Evolutionary conservation across 208 protist species (phyloP).

Genomic region (Strigomonas culicis): DNA sequence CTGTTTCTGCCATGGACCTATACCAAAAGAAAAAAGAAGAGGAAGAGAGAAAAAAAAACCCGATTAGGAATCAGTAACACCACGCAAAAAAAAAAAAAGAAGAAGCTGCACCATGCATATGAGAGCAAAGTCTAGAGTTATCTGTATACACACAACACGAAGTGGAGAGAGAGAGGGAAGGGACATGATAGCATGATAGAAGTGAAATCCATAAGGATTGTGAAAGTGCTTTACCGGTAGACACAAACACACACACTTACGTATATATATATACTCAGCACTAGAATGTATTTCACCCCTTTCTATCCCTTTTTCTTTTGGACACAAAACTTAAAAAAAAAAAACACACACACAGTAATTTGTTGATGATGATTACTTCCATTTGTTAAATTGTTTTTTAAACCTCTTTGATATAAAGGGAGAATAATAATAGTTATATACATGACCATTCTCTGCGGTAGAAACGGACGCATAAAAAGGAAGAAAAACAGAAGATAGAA

Average conservation of each 20-base stretch:
- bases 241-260: too few relatives aligned
- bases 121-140: too few relatives aligned
- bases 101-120: constrained; percentile 5
- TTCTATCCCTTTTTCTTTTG: neutral
- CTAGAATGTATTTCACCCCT: neutral
- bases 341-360: neutral
- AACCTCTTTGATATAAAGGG: too few relatives aligned
- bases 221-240: too few relatives aligned
- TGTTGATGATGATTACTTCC: too few relatives aligned
- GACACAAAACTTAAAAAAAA: neutral
- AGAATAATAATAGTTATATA: neutral
- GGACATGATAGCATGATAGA: too few relatives aligned
- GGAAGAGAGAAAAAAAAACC: neutral
- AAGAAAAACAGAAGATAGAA: neutral
- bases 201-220: too few relatives aligned
- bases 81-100: constrained; percentile 13
- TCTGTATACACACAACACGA: too few relatives aligned
- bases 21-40: constrained; percentile 15
- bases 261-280: too few relatives aligned
- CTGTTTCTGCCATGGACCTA: neutral
- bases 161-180: too few relatives aligned
- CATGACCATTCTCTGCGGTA: neutral
- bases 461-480: neutral
- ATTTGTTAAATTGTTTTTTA: neutral
- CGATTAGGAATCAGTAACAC: neutral